These are phyloP conservation scores for Pelargonium myrrhifolium DNA, from an alignment of 441 rosid species.

Conservation along the genomic window DNA sequence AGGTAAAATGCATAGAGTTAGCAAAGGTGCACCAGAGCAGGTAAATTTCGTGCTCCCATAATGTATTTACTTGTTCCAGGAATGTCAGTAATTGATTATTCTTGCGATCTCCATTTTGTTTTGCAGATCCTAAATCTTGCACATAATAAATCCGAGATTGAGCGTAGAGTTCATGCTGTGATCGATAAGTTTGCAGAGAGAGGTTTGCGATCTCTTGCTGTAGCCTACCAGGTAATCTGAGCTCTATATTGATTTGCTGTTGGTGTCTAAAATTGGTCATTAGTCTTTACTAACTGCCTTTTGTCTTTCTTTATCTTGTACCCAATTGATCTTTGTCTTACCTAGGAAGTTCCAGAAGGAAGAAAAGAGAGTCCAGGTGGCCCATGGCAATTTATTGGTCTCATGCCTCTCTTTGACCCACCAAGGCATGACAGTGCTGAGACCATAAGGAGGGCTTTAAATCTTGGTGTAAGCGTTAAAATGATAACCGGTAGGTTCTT, in stretches of 20 bases:
- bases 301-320: not conserved
- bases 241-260: not conserved
- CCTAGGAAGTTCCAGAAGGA: conserved; percentile 39
- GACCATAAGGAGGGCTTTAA: conserved; percentile 40
- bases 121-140: not conserved
- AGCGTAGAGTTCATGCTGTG: conserved; percentile 43
- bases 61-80: too few species aligned
- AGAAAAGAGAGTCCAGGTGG: conserved; percentile 40
- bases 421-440: conserved; percentile 41
- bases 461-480: conserved; percentile 44
- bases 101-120: too few species aligned
- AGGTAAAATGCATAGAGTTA: conserved; percentile 52
- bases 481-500: conserved; percentile 38
- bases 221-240: conserved; percentile 32
- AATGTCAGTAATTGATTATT: not conserved
- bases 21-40: conserved; percentile 68
- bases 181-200: conserved; percentile 61
- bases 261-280: too few species aligned
- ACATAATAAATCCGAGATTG: conserved; percentile 29
- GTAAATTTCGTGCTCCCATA: conserved; percentile 3
- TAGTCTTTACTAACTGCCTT: too few species aligned
- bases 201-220: conserved; percentile 63
- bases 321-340: conserved; percentile 3
- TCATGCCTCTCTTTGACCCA: conserved; percentile 48
- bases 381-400: conserved; percentile 51